Evolutionary conservation across 139 green algal species (phyloP).

Genomic region (Micractinium conductrix): DNA sequence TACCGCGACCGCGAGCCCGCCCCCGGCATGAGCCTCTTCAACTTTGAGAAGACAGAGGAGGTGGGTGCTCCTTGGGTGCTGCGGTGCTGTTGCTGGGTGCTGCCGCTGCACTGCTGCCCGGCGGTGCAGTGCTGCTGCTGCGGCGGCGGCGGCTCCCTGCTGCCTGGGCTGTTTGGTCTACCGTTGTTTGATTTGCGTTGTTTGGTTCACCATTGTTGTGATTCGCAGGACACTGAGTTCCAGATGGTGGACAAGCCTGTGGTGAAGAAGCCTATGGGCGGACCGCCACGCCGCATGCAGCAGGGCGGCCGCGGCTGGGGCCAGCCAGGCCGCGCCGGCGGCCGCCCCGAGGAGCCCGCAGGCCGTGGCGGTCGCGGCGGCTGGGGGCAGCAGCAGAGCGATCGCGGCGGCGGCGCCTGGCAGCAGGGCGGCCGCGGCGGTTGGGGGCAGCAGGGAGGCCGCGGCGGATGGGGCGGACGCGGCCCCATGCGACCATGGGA

Average conservation of each 20-base stretch:
- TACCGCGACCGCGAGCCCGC: conserved; percentile 47
- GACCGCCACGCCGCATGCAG: conserved; percentile 13
- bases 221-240: conserved; percentile 91
- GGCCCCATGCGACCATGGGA: conserved; percentile 19
- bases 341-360: background rate
- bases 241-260: conserved; percentile 95
- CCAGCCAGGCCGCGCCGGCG: conserved; percentile 52
- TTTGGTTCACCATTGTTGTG: background rate
- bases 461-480: background rate
- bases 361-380: conserved; percentile 25
- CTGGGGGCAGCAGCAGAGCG: conserved; percentile 56
- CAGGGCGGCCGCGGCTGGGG: conserved; percentile 44
- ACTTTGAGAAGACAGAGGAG: conserved; percentile 95
- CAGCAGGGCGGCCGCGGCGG: background rate
- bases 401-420: conserved; percentile 14
- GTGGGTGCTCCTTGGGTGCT: conserved; percentile 50
- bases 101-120: background rate
- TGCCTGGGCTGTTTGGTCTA: too few relatives aligned
- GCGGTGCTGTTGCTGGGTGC: background rate
- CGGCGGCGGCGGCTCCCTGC: too few relatives aligned
- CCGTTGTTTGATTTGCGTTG: background rate
- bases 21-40: conserved; percentile 84
- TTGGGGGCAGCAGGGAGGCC: conserved; percentile 59
- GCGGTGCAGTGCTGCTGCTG: too few relatives aligned
- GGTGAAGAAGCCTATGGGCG: conserved; percentile 55